Evolutionary conservation across 108 stramenopile species (phyloP).

Genomic region (Cyclotella baltica): DNA sequence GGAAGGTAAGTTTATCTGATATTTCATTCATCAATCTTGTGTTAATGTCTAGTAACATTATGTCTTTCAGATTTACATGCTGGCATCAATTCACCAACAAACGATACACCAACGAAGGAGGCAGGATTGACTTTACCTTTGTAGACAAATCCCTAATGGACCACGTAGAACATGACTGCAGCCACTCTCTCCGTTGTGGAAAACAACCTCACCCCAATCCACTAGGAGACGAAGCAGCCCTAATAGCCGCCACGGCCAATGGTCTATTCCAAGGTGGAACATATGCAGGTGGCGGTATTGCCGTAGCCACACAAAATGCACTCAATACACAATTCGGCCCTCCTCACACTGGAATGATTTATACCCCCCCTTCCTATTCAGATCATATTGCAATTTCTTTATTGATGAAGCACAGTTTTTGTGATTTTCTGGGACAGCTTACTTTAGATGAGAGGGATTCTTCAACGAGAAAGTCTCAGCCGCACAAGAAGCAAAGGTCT

Average conservation of each 20-base stretch:
- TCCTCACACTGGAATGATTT: constrained; percentile 89
- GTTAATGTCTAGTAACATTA: background rate
- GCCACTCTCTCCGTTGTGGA: constrained; percentile 67
- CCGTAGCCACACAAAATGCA: constrained; percentile 62
- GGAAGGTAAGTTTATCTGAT: constrained; percentile 40
- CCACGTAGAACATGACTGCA: constrained; percentile 46
- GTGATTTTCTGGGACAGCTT: constrained; percentile 17
- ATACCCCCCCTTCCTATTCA: constrained; percentile 90
- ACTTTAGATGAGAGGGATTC: constrained; percentile 49
- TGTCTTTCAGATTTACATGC: constrained; percentile 75
- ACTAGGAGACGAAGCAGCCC: constrained; percentile 77
- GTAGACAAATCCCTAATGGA: constrained; percentile 69
- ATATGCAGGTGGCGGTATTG: constrained; percentile 90
- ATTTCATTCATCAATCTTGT: background rate
- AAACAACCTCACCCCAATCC: constrained; percentile 48
- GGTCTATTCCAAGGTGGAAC: constrained; percentile 75
- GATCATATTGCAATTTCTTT: constrained; percentile 91
- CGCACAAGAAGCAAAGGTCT: constrained; percentile 84
- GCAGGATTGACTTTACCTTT: constrained; percentile 89
- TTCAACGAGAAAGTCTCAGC: constrained; percentile 79
- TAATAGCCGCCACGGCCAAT: constrained; percentile 80
- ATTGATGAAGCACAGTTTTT: constrained; percentile 57
- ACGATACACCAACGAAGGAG: constrained; percentile 86
- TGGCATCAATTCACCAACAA: constrained; percentile 90
- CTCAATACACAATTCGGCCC: constrained; percentile 80